Conservation (phyloP, 2,329 filamentous ascomycete species). For the Westerdykella aurantiaca region DNA sequence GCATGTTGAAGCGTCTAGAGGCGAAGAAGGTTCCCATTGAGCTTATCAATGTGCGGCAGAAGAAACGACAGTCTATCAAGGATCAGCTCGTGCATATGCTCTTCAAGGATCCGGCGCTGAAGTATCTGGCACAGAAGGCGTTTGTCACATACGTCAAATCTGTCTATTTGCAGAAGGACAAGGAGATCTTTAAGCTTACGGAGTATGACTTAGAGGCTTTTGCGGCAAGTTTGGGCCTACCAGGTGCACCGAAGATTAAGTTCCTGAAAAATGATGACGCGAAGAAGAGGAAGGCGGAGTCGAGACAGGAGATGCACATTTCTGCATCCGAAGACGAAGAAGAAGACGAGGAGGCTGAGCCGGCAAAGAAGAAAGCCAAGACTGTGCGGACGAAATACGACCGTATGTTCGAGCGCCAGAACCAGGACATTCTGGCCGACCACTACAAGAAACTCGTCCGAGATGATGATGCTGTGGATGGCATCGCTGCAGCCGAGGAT, state of each 20-base stretch:
- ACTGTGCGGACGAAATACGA: conserved; percentile 92
- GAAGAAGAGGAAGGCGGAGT: conserved; percentile 81
- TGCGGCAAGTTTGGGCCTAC: conserved; percentile 77
- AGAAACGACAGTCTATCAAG: conserved; percentile 82
- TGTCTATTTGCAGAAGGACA: conserved; percentile 82
- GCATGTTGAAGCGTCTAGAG: conserved; percentile 80
- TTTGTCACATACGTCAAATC: conserved; percentile 88
- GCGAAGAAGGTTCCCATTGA: conserved; percentile 87
- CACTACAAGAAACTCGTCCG: conserved; percentile 87
- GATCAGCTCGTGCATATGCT: conserved; percentile 89
- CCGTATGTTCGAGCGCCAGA: conserved; percentile 94
- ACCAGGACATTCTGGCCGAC: conserved; percentile 90
- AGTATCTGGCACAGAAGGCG: conserved; percentile 92
- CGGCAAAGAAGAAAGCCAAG: conserved; percentile 47
- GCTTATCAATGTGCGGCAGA: conserved; percentile 77
- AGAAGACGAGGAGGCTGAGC: conserved; percentile 41
- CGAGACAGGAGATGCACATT: conserved; percentile 55
- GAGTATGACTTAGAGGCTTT: conserved; percentile 80
- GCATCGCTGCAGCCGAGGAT: conserved; percentile 34
- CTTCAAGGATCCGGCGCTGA: conserved; percentile 88
- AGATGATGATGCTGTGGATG: conserved; percentile 41
- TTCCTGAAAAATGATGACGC: conserved; percentile 86
- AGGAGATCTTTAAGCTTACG: conserved; percentile 81
- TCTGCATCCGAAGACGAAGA: conserved; percentile 59
- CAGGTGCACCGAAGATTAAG: conserved; percentile 87